Evolutionary conservation across 176 grass and related monocot species (phyloP).

Genomic region (Bolboschoenus planiculmis): DNA sequence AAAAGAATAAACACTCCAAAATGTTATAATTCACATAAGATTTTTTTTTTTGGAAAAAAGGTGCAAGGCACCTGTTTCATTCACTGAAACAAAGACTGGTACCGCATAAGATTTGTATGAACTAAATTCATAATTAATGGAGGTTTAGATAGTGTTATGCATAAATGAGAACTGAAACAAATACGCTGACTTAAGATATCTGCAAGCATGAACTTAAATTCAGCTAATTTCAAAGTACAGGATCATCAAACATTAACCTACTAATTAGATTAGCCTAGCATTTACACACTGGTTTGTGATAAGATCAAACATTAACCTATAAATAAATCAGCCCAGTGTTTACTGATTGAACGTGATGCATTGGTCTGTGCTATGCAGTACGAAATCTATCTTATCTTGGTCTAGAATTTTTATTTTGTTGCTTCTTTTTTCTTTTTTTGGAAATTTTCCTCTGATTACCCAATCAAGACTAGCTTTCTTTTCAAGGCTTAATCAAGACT

Average conservation of each 20-base stretch:
- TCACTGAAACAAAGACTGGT: no score
- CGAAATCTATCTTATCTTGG: background rate
- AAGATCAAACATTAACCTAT: background rate
- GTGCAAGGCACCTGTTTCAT: no score
- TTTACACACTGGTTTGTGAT: background rate
- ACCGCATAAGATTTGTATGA: background rate
- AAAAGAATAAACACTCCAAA: background rate
- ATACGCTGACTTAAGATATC: background rate
- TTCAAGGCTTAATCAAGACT: background rate
- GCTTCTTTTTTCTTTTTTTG: background rate
- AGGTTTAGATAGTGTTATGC: background rate
- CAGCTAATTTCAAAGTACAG: background rate
- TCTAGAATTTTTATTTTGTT: background rate
- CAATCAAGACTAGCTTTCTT: background rate
- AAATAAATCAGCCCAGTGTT: background rate
- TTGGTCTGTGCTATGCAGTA: background rate
- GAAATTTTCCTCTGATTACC: background rate
- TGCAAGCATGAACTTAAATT: background rate
- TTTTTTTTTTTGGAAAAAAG: no score
- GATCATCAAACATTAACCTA: background rate
- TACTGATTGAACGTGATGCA: background rate
- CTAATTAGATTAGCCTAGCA: background rate
- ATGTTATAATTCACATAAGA: no score
- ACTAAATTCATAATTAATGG: background rate
- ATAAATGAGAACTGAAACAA: background rate